Conservation (phyloP, 2,329 filamentous ascomycete species). For the Colletotrichum lupini region DNA sequence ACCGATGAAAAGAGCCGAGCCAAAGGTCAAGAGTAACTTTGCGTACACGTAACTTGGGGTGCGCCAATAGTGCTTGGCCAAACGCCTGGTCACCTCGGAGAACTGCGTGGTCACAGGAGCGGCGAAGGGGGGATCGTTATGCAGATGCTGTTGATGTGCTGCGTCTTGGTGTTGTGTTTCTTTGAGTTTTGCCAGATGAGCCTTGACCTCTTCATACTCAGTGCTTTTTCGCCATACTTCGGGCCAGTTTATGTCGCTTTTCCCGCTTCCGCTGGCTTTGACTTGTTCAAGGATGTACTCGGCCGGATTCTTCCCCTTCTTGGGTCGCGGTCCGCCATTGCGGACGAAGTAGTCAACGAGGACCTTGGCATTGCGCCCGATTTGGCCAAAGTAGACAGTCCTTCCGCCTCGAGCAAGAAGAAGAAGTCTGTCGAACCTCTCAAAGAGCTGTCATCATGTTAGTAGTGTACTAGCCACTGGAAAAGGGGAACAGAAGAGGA, state of each 20-base stretch:
- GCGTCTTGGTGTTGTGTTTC: background rate
- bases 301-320: slow-evolving; percentile 69
- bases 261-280: slow-evolving; percentile 61
- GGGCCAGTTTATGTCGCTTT: slow-evolving; percentile 56
- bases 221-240: slow-evolving; percentile 49
- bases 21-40: slow-evolving; percentile 69
- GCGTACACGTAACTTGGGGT: slow-evolving; percentile 80
- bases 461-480: background rate
- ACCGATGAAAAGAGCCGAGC: slow-evolving; percentile 67
- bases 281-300: slow-evolving; percentile 72
- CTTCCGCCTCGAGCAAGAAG: slow-evolving; percentile 65
- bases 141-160: slow-evolving; percentile 43
- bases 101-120: slow-evolving; percentile 73
- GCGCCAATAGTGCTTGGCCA: slow-evolving; percentile 84
- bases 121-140: slow-evolving; percentile 66
- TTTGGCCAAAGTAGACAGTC: slow-evolving; percentile 69
- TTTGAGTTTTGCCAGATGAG: slow-evolving; percentile 43
- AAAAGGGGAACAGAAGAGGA: background rate
- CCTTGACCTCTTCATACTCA: slow-evolving; percentile 45
- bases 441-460: slow-evolving; percentile 50
- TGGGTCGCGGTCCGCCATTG: slow-evolving; percentile 67
- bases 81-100: slow-evolving; percentile 67
- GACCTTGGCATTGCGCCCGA: slow-evolving; percentile 60
- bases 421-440: slow-evolving; percentile 66
- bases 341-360: slow-evolving; percentile 69